A percentile compares a stretch with the other conserved stretches of the same genome.
Conservation (phyloP, 2,329 filamentous ascomycete species). For the Triangularia verruculosa region DNA sequence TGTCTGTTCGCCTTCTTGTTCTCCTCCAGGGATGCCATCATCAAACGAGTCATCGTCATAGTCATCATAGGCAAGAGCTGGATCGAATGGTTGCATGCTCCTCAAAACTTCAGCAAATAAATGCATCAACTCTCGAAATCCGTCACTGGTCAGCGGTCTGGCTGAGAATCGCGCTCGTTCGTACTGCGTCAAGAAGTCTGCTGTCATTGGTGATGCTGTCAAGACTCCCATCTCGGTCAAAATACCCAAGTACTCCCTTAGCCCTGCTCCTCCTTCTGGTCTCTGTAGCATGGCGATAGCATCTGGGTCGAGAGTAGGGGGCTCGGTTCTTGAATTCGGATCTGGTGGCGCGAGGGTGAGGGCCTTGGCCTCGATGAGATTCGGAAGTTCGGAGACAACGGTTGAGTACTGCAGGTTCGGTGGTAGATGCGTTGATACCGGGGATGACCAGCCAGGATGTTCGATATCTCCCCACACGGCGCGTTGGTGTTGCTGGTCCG, state of each 20-base stretch:
- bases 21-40: constrained; percentile 23
- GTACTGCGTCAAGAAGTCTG: constrained; percentile 71
- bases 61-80: constrained; percentile 44
- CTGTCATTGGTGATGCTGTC: constrained; percentile 42
- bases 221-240: constrained; percentile 66
- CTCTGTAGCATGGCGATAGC: constrained; percentile 71
- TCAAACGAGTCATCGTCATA: constrained; percentile 23
- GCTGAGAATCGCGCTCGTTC: constrained; percentile 83
- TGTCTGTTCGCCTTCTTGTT: not conserved
- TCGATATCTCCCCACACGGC: constrained; percentile 76
- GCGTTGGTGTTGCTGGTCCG: constrained; percentile 36
- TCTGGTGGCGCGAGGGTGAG: constrained; percentile 73
- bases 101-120: constrained; percentile 78
- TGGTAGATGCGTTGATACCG: constrained; percentile 63
- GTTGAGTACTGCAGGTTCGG: constrained; percentile 79
- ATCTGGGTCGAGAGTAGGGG: constrained; percentile 58
- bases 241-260: constrained; percentile 75
- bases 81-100: constrained; percentile 65
- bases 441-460: constrained; percentile 86
- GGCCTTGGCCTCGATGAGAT: constrained; percentile 88
- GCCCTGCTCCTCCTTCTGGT: constrained; percentile 62
- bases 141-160: constrained; percentile 60
- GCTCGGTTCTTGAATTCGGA: constrained; percentile 38
- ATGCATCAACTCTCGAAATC: constrained; percentile 78
- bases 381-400: constrained; percentile 79